Evolutionary conservation across 306 rosid genomes (phyloP), one percentile per base, ranked within the genome.

Genomic region (Vicia sativa): DNA sequence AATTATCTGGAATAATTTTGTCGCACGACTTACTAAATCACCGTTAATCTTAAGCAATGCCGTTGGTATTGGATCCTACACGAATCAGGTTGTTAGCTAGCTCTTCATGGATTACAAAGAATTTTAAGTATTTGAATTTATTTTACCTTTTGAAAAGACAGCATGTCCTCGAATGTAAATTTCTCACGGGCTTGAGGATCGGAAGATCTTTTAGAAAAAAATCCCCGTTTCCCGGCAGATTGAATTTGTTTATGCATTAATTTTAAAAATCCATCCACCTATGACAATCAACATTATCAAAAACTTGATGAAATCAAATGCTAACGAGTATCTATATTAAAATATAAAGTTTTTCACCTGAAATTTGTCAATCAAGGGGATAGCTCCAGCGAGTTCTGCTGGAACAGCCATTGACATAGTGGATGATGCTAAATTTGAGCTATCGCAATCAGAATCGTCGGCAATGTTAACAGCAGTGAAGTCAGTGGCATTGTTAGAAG

Each of bases 241-340:
- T 90, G 97, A 64, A 95, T 95, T 73, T 95, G 99, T 70, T 90
- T 95, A 71, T 90, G 97, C 99, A 95, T 90, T 60, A 79, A 54
- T 76, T 87, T 95, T 49, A 95, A 65, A 76, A 95, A 95, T 26
- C 87, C 96, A n/a, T 95, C 99, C 61, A 90, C 97, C 98, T 93
- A 10, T 43, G 37, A 69, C 69, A 73, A 63, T 74, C 41, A 62
- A 54, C 10, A 59, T 13, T 18, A 41, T 65, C 16, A 55, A 19
- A 59, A 62, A 54, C 49, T 46, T 19, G 41, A 46, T 44, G 43
- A 52, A 25, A 54, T 53, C 62, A 77, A 60, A 45, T 45, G 55
- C 18, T 15, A 37, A 76, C 23, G 23, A 1, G 23, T 21, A 16
- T 61, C 41, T 35, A 55, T 21, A 44, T n/a, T 49, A 15, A 38